Conservation (phyloP, 2,329 filamentous ascomycete species). For the Paecilomyces formosus region DNA sequence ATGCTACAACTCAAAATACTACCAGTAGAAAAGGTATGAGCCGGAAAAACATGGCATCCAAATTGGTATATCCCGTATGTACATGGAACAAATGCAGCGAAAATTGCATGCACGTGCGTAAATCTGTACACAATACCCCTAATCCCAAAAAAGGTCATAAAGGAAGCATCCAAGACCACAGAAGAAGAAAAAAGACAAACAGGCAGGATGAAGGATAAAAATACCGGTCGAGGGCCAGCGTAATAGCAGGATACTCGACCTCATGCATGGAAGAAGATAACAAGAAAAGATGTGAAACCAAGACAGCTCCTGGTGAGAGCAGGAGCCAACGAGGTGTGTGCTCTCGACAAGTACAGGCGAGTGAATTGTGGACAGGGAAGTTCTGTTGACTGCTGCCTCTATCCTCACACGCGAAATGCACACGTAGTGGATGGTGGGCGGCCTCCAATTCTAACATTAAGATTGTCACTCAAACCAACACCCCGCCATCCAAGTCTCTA, state of each 20-base stretch:
- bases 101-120: neutral
- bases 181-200: neutral
- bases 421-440: neutral
- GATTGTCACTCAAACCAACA: neutral
- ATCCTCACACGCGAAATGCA: neutral
- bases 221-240: neutral
- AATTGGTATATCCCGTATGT: neutral
- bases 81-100: slow-evolving; percentile 3
- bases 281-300: neutral
- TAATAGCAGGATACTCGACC: neutral
- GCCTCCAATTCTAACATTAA: neutral
- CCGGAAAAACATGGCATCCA: neutral
- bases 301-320: neutral
- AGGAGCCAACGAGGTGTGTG: too few relatives aligned
- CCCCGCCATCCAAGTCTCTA: neutral
- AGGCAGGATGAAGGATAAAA: neutral
- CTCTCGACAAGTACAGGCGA: neutral
- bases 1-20: neutral
- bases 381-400: neutral
- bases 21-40: neutral
- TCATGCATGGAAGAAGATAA: neutral
- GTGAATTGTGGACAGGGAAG: neutral
- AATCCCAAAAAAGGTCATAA: neutral
- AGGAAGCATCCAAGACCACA: neutral
- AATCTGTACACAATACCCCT: neutral